Conservation (phyloP, 1,139 yeast species). For the Wickerhamiella pararugosa region DNA sequence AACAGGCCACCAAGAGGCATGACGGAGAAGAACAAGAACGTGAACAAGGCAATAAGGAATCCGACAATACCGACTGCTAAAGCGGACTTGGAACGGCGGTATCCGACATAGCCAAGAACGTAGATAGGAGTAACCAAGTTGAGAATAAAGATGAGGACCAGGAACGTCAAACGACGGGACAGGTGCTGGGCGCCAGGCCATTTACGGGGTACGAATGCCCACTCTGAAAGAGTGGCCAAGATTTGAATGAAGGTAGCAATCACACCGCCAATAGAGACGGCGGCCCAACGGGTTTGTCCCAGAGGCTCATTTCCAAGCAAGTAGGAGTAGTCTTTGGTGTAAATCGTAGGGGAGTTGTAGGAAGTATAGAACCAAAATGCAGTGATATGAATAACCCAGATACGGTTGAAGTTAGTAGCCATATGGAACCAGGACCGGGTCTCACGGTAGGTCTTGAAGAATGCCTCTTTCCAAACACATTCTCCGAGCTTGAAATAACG, state of each 20-base stretch:
- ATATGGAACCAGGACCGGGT: constrained; percentile 97
- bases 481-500: constrained; percentile 85
- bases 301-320: constrained; percentile 71
- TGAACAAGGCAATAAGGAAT: constrained; percentile 75
- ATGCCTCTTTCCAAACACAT: constrained; percentile 81
- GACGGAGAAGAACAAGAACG: constrained; percentile 70
- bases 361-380: constrained; percentile 91
- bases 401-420: constrained; percentile 91
- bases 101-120: constrained; percentile 65
- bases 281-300: constrained; percentile 82
- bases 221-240: constrained; percentile 78
- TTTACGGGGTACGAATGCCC: constrained; percentile 92
- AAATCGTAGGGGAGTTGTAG: constrained; percentile 80
- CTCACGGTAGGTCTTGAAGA: constrained; percentile 93
- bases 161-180: constrained; percentile 69
- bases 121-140: constrained; percentile 82
- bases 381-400: constrained; percentile 87
- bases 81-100: constrained; percentile 57
- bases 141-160: constrained; percentile 46
- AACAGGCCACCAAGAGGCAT: constrained; percentile 98
- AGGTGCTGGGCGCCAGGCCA: constrained; percentile 99
- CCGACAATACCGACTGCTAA: constrained; percentile 73
- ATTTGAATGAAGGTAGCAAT: constrained; percentile 73
- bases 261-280: constrained; percentile 85
- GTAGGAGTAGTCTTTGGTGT: constrained; percentile 76